These are phyloP conservation scores for Kwoniella mangroviensis DNA, from an alignment of 768 basidiomycete species.

Conservation along the genomic window DNA sequence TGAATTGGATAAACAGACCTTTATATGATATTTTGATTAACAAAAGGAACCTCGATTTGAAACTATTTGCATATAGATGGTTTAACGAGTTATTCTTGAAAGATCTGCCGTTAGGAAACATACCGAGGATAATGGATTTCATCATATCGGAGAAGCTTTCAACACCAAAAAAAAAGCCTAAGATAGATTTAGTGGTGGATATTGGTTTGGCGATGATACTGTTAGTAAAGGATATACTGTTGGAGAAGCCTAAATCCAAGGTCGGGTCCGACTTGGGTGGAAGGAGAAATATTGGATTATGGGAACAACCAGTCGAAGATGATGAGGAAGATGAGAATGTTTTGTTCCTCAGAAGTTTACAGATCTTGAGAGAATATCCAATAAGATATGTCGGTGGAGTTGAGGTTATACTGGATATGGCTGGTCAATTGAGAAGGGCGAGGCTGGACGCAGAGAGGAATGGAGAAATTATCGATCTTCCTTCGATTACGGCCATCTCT, in stretches of 20 bases:
- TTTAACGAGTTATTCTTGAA: conserved; percentile 37
- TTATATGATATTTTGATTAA: conserved; percentile 25
- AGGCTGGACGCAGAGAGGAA: conserved; percentile 26
- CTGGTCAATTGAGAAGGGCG: conserved; percentile 33
- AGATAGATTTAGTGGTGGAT: conserved; percentile 49
- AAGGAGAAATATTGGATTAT: conserved; percentile 34
- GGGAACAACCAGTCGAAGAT: conserved; percentile 38
- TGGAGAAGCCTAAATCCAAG: conserved; percentile 5
- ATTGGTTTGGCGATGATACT: conserved; percentile 51
- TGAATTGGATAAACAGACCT: conserved; percentile 47
- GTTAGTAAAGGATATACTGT: conserved; percentile 37
- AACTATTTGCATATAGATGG: conserved; percentile 50
- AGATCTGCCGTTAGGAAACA: conserved; percentile 26
- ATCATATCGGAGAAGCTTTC: conserved; percentile 41
- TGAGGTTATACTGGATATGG: conserved; percentile 30
- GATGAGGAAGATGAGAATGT: conserved; percentile 29
- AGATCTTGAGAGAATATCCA: conserved; percentile 44
- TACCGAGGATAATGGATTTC: conserved; percentile 50
- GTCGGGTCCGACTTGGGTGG: neutral
- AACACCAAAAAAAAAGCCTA: conserved; percentile 26
- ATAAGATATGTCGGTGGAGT: conserved; percentile 41
- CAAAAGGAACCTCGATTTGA: conserved; percentile 40
- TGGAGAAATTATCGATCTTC: conserved; percentile 29
- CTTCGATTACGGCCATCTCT: neutral
- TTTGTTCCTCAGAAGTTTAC: conserved; percentile 34